Percentiles rank a stretch among this genome's conserved stretches.
phyloP scores from a whole-genome alignment of 352 stramenopile genomes.

The Phytophthora crassamura region DNA sequence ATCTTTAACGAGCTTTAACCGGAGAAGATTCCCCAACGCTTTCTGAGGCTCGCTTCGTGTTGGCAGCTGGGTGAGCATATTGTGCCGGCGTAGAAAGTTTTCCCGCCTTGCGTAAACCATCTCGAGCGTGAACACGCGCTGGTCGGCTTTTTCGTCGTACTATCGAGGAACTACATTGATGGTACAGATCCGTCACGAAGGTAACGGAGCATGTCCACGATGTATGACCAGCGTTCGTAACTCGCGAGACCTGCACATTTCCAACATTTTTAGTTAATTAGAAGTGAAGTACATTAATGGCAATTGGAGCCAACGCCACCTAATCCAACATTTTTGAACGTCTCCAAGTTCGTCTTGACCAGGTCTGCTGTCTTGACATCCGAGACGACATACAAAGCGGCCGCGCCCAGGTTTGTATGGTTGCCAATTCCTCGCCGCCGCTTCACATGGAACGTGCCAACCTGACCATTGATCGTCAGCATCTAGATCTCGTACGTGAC shows the following conservation, averaged over 20 bases:
- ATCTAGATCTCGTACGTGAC: constrained; percentile 92
- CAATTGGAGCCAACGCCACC: too few species aligned
- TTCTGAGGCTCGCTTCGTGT: constrained; percentile 73
- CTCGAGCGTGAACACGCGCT: constrained; percentile 78
- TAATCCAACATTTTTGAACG: too few species aligned
- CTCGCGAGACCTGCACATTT: constrained; percentile 77
- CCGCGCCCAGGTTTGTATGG: constrained; percentile 53
- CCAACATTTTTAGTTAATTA: too few species aligned
- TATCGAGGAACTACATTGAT: constrained; percentile 68
- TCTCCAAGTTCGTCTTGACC: constrained; percentile 86
- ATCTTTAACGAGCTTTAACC: constrained; percentile 77
- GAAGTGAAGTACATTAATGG: too few species aligned
- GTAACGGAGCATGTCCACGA: constrained; percentile 86
- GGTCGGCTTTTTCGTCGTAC: constrained; percentile 61
- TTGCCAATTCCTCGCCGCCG: constrained; percentile 49
- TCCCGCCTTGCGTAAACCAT: constrained; percentile 87
- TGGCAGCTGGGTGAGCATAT: constrained; percentile 66
- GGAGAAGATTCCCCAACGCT: constrained; percentile 77
- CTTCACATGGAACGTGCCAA: constrained; percentile 72
- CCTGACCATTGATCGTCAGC: constrained; percentile 69
- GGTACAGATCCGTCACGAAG: constrained; percentile 88
- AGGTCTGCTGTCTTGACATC: constrained; percentile 66
- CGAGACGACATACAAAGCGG: constrained; percentile 37
- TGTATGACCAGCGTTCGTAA: constrained; percentile 30
- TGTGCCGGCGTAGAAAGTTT: constrained; percentile 78